Base-by-base conservation (phyloP, 768 basidiomycete genomes). In the Suillus tomentosus region DNA sequence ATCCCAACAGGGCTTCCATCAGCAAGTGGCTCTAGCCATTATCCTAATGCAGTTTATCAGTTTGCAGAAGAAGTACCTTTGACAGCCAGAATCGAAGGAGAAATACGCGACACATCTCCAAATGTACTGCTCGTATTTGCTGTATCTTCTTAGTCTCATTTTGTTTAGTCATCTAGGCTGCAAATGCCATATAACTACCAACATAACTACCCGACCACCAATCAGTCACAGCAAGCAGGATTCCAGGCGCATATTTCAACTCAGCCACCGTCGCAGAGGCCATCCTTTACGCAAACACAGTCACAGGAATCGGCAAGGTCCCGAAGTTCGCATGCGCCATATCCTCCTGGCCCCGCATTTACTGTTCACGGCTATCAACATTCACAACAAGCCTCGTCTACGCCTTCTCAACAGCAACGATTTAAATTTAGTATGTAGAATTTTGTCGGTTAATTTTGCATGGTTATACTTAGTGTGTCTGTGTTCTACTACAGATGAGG, bases 51-150 rank as follows among this genome's bases (percentile, higher is more conserved):
- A 42, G 3, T 11, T 3, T 42, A 58, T 58, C 40, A 2, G 15
- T 15, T 24, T 57, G 22, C n/a, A 15, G 15, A 57, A 39, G 57
- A 58, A 24, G 57, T 10, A 13, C 78, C 76, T 4, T 72, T 70
- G 47, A 78, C 73, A 27, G 78, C 78, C 39, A 76, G 70, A n/a
- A 69, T 79, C 15, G 77, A 75, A 34, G 78, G 79, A 64, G 69
- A 58, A 43, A 15, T 58, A 27, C 57, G 40, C 27, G 51, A 56
- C 2, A 31, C 55, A 3, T 24, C 61, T 9, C 17, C 51, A 31
- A 7, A 31, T 62, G 61, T 62, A 55, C 11, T 59, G 15, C 22
- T 27, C 14, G 8, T 27, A n/a, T 62, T 47, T 56, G 15, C 19
- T 37, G 13, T 31, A 14, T 37, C 24, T 55, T 62, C 27, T 57